Evolutionary conservation across 2,329 filamentous ascomycete genomes (phyloP), one percentile per base, ranked within the genome.

Genomic region (Epichloe aotearoae): DNA sequence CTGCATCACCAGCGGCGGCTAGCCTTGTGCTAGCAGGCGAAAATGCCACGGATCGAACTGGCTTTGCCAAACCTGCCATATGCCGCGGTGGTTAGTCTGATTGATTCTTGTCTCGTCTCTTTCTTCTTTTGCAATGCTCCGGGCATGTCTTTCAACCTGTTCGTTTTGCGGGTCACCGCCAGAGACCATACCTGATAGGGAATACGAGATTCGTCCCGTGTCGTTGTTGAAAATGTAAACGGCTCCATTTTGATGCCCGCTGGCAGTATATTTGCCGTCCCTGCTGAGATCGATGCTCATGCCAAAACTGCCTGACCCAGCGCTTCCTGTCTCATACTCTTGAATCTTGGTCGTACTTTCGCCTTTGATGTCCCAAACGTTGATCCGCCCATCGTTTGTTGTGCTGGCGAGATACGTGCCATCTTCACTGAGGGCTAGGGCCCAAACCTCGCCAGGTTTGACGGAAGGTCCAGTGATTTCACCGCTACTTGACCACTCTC

Each of bases 201-300:
- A 93, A 67, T 95, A 91, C 12, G 87, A 74, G 59, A 98, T 80
- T 50, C 88, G 80, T 3, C 88, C 87, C 0, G 86, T 88, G 58
- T 89, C 84, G 61, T 95, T 97, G 72, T 89, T 90, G 75, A 97
- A 98, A 54, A 98, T 82, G 69, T 96, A 96, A 55, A 97, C 79
- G 12, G 82, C 83, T 15, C 93, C 93, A 61, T 86, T 95, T 65
- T 95, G 86, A 68, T 98, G 91, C 0, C 93, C 93, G 49, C 86
- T 94, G 4, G 90, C 91, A 33, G 90, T 94, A 66, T 88, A 85
- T 55, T 80, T 83, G 49, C 90, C 91, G 65, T 98, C 86, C 19
- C 72, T 68, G 58, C 79, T 83, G 64, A 97, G 69, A 64, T 93
- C 90, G 54, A 98, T 82, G 61, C 85, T 86, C 70, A 93, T 80